Percentiles rank a stretch among this genome's conserved stretches.
These are phyloP conservation scores for Suillus spraguei DNA, from an alignment of 768 basidiomycete genomes.

Conservation along the genomic window DNA sequence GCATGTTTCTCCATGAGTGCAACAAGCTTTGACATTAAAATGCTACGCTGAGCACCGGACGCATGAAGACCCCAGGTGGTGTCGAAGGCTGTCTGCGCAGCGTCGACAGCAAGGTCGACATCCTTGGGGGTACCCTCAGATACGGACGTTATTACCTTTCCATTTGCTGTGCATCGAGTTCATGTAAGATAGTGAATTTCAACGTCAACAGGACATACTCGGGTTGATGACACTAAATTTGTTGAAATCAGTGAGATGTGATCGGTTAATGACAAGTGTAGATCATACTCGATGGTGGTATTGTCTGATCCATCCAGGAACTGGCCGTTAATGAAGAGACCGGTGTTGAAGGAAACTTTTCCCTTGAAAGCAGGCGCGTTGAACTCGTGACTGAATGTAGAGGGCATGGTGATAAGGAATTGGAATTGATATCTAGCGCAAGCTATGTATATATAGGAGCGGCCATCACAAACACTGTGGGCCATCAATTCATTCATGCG, in stretches of 20 bases:
- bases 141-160: slow-evolving; percentile 59
- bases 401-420: slow-evolving; percentile 41
- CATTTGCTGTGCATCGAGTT: slow-evolving; percentile 50
- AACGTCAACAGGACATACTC: slow-evolving; percentile 29
- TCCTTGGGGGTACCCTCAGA: slow-evolving; percentile 66
- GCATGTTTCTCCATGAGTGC: slow-evolving; percentile 60
- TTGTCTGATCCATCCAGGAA: slow-evolving; percentile 60
- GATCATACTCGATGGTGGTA: slow-evolving; percentile 69
- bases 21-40: slow-evolving; percentile 64
- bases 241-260: not conserved
- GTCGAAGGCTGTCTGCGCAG: slow-evolving; percentile 62
- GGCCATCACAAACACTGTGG: not conserved
- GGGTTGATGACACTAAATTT: slow-evolving; percentile 58
- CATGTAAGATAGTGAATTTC: slow-evolving; percentile 12
- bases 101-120: slow-evolving; percentile 74
- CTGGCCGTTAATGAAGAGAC: slow-evolving; percentile 73
- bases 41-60: slow-evolving; percentile 53
- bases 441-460: slow-evolving; percentile 22
- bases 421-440: not conserved
- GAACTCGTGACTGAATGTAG: slow-evolving; percentile 51
- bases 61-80: slow-evolving; percentile 69
- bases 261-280: not conserved
- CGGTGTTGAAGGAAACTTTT: slow-evolving; percentile 55
- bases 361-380: slow-evolving; percentile 60
- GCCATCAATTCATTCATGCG: no score